Evolutionary conservation across 805 yeast genomes (phyloP).

Genomic region (Saccharomycopsis oosterbeekiorum): DNA sequence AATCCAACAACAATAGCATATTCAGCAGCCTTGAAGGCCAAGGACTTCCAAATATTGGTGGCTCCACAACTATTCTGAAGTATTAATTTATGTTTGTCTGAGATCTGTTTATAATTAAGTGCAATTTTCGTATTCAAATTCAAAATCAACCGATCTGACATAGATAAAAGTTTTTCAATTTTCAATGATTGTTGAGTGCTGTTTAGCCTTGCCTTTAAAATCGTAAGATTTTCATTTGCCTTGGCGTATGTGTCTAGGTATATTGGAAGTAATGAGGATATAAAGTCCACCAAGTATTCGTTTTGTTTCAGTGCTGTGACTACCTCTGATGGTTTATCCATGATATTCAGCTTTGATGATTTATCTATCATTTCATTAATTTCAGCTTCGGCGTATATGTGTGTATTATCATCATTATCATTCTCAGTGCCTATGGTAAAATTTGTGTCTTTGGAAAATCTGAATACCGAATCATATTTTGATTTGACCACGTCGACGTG

Average conservation of each 20-base stretch:
- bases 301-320: neutral
- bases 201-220: conserved; percentile 9
- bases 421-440: neutral
- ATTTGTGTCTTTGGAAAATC: neutral
- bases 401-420: neutral
- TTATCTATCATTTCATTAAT: neutral
- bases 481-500: conserved; percentile 2
- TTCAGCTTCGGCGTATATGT: neutral
- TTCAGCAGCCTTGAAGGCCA: conserved; percentile 6
- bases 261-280: conserved; percentile 14
- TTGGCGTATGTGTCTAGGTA: conserved; percentile 11
- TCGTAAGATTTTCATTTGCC: conserved; percentile 8
- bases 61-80: neutral
- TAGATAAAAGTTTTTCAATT: conserved; percentile 14
- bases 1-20: conserved; percentile 11
- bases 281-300: conserved; percentile 2
- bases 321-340: neutral
- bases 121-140: conserved; percentile 12
- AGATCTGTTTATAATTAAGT: conserved; percentile 11
- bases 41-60: neutral
- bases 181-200: conserved; percentile 8
- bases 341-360: neutral
- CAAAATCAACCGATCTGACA: conserved; percentile 13
- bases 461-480: conserved; percentile 4
- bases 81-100: conserved; percentile 7